Conservation (phyloP, 805 yeast species). For the Danielozyma ontarioensis region DNA sequence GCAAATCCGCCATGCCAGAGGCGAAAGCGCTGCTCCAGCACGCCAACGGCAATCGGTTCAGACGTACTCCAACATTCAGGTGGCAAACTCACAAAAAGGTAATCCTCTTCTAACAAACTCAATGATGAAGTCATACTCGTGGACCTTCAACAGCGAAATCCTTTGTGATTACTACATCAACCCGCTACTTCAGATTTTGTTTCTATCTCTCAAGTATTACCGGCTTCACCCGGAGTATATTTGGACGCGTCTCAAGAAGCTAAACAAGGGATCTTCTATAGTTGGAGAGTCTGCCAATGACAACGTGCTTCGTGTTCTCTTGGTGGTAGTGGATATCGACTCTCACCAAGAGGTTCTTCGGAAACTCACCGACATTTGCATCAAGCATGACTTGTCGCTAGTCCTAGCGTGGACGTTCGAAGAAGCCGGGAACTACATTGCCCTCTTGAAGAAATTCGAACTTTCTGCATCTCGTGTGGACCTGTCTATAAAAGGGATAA, state of each 20-base stretch:
- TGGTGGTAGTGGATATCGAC: conserved; percentile 63
- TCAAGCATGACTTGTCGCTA: conserved; percentile 45
- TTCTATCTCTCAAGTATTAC: conserved; percentile 66
- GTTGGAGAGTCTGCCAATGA: conserved; percentile 26
- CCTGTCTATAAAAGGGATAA: conserved; percentile 40
- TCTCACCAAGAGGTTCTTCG: conserved; percentile 47
- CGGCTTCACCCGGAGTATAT: conserved; percentile 74
- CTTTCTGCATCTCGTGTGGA: conserved; percentile 3
- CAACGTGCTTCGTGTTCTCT: conserved; percentile 45
- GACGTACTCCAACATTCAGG: conserved; percentile 37
- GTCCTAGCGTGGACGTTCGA: conserved; percentile 51
- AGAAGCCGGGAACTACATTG: conserved; percentile 41
- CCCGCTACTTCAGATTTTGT: conserved; percentile 50
- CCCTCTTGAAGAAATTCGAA: conserved; percentile 7
- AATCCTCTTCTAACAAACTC: conserved; percentile 59
- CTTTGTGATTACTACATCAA: conserved; percentile 59
- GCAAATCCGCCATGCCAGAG: background rate
- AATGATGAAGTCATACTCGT: conserved; percentile 44
- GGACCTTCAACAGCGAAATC: conserved; percentile 52
- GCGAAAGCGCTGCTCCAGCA: background rate
- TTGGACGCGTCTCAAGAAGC: conserved; percentile 46
- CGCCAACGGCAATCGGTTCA: conserved; percentile 1
- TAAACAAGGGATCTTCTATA: conserved; percentile 28
- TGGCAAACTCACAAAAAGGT: conserved; percentile 64
- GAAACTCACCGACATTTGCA: conserved; percentile 42